phyloP scores from a whole-genome alignment of 495 filamentous ascomycete genomes.

The Talaromyces thailandensis region DNA sequence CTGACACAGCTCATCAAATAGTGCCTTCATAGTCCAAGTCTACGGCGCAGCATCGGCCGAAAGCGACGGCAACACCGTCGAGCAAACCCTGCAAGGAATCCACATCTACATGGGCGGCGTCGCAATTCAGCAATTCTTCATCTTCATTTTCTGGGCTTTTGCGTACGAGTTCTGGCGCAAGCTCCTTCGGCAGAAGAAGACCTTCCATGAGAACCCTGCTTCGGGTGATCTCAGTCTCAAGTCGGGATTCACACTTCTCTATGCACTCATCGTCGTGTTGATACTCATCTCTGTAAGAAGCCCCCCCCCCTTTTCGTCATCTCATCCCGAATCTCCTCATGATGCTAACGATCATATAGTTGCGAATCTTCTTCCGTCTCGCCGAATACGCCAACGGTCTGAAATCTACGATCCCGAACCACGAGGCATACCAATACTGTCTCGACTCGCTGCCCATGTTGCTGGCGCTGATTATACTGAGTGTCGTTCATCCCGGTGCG shows the following conservation, averaged over 20 bases:
- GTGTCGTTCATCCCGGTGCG: slow-evolving; percentile 43
- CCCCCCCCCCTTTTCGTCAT: slow-evolving; percentile 11
- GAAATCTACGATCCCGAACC: slow-evolving; percentile 27
- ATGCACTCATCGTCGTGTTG: slow-evolving; percentile 39
- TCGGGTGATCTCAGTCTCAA: not conserved
- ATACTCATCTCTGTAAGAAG: slow-evolving; percentile 31
- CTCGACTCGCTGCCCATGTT: slow-evolving; percentile 54
- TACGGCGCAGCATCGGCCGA: slow-evolving; percentile 8
- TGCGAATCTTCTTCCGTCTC: slow-evolving; percentile 51
- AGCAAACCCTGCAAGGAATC: slow-evolving; percentile 15
- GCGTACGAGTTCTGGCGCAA: slow-evolving; percentile 24
- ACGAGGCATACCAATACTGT: slow-evolving; percentile 46
- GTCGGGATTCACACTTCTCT: slow-evolving; percentile 35
- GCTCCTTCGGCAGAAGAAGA: not conserved
- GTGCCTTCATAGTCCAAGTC: slow-evolving; percentile 15
- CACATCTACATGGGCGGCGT: slow-evolving; percentile 47
- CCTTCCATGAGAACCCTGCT: not conserved
- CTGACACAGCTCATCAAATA: not conserved
- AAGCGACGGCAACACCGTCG: slow-evolving; percentile 10
- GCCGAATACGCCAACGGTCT: slow-evolving; percentile 41
- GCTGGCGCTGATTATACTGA: slow-evolving; percentile 34
- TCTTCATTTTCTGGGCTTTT: slow-evolving; percentile 32
- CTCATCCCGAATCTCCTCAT: slow-evolving; percentile 10
- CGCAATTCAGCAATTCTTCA: slow-evolving; percentile 40
- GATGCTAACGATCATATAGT: not conserved